Evolutionary conservation across 768 basidiomycete genomes (phyloP), one percentile per base, ranked within the genome.

Genomic region (Coprinellus micaceus): DNA sequence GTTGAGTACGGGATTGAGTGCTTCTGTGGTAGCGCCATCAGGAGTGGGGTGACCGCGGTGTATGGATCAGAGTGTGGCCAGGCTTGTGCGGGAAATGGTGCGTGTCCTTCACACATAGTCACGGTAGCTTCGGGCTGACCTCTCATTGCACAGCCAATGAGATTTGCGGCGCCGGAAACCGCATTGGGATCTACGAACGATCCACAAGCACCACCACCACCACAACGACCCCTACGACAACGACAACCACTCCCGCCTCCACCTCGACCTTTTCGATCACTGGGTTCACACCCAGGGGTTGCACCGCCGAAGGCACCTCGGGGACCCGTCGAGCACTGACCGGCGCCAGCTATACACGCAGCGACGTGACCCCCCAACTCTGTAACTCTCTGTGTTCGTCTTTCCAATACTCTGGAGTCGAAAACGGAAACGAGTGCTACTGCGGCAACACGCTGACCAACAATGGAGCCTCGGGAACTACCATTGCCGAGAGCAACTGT

Each of bases 1-100:
- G 62, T 68, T 12, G 71, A 74, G 51, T 72, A 70, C 46, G 67
- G 69, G 10, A 54, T 58, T 0, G 69, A 74, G 54, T 72, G 72
- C 53, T 74, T 60, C 62, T 74, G 70, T 45, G 62, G 64, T 45
- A 69, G 64, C 2, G 74, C n/a, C n/a, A n/a, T n/a, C n/a, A n/a
- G n/a, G n/a, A n/a, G n/a, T n/a, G n/a, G n/a, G n/a, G n/a, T n/a
- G n/a, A n/a, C n/a, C n/a, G n/a, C n/a, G n/a, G n/a, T n/a, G n/a
- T n/a, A n/a, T n/a, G n/a, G n/a, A n/a, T n/a, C n/a, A n/a, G n/a
- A n/a, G n/a, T n/a, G n/a, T 64, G 7, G 48, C 66, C 69, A 63
- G 65, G 11, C 67, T 2, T 75, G 74, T 48, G 61, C 66, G 13
- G 72, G 71, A 22, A 66, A 68, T 50, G 33, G 72, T 70, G 59